A percentile compares a stretch with the other conserved stretches of the same genome.
Conservation (phyloP, 495 filamentous ascomycete genomes). For the Lasiosphaeria miniovina region DNA sequence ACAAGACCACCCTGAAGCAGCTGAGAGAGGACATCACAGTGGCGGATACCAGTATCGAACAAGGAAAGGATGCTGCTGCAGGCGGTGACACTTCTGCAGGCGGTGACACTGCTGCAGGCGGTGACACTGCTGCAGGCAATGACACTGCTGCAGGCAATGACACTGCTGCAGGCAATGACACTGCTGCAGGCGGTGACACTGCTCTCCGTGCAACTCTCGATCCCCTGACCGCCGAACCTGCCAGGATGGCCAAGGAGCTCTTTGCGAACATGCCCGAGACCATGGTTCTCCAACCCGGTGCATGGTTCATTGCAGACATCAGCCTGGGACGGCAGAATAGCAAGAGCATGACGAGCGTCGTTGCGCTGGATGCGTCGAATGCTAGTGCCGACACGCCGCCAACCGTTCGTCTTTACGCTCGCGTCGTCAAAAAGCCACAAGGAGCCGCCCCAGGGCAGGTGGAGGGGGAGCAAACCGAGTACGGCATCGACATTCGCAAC, state of each 20-base stretch:
- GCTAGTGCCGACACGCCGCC: not conserved
- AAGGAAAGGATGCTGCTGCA: constrained; percentile 1
- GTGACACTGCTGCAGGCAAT: too few species aligned
- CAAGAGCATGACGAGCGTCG: not conserved
- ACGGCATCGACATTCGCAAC: not conserved
- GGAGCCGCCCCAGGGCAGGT: not conserved
- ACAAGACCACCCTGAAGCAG: not conserved
- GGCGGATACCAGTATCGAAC: not conserved
- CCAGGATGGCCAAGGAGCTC: not conserved
- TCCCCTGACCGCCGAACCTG: not conserved
- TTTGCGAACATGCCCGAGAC: not conserved
- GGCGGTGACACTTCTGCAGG: too few species aligned
- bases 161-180: too few species aligned
- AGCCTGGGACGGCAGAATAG: not conserved
- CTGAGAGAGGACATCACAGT: not conserved
- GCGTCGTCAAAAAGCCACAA: not conserved
- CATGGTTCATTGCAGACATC: not conserved
- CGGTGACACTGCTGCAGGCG: too few species aligned
- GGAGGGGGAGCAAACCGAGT: not conserved
- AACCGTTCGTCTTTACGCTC: not conserved
- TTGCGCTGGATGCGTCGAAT: not conserved
- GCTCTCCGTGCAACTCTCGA: not conserved
- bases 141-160: too few species aligned
- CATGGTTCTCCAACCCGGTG: not conserved
- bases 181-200: too few species aligned